These are phyloP conservation scores for Dendrocalamus latiflorus DNA, from an alignment of 202 grass and related monocot genomes.

Conservation along the genomic window DNA sequence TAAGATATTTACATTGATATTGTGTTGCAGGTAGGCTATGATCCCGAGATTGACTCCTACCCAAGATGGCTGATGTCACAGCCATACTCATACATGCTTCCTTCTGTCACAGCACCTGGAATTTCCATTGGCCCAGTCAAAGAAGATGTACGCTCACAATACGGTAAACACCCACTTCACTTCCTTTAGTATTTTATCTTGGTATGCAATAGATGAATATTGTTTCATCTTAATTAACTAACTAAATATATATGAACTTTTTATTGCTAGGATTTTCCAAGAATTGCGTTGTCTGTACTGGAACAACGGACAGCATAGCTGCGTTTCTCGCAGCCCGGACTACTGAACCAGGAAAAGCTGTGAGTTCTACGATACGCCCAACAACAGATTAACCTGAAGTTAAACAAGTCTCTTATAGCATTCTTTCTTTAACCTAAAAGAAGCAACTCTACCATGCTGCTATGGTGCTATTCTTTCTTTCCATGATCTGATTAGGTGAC, in stretches of 20 bases:
- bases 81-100: slow-evolving; percentile 54
- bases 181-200: not conserved
- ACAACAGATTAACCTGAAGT: not conserved
- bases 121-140: slow-evolving; percentile 47
- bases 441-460: too few relatives aligned
- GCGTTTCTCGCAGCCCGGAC: slow-evolving; percentile 69
- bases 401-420: too few relatives aligned
- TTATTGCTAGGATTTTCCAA: slow-evolving; percentile 37
- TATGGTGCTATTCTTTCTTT: not conserved
- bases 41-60: slow-evolving; percentile 61
- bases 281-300: slow-evolving; percentile 53
- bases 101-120: slow-evolving; percentile 57
- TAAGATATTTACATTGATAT: not conserved
- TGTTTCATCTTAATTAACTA: not conserved
- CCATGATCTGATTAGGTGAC: slow-evolving; percentile 36
- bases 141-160: slow-evolving; percentile 49
- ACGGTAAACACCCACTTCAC: slow-evolving; percentile 26
- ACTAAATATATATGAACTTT: not conserved
- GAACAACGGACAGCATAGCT: slow-evolving; percentile 82
- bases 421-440: too few relatives aligned
- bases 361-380: slow-evolving; percentile 30
- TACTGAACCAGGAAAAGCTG: slow-evolving; percentile 49
- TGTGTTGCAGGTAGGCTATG: slow-evolving; percentile 56
- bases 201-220: not conserved
- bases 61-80: slow-evolving; percentile 67